Conservation (phyloP, 2,329 filamentous ascomycete species). For the Apiospora phragmitis region DNA sequence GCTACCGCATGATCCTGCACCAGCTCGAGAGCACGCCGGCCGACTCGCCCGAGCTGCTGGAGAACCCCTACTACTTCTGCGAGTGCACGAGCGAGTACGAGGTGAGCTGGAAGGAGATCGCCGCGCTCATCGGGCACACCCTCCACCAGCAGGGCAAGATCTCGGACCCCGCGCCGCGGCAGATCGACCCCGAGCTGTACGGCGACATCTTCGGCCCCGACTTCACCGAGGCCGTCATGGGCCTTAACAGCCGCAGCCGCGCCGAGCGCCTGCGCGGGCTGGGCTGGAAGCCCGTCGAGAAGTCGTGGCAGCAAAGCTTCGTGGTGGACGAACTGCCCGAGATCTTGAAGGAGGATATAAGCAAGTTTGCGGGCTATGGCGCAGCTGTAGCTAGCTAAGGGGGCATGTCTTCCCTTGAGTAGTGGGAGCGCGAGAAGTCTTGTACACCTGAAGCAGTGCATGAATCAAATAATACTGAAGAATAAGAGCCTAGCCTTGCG, state of each 20-base stretch:
- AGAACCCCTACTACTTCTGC: slow-evolving; percentile 52
- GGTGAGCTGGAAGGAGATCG: slow-evolving; percentile 42
- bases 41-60: slow-evolving; percentile 27
- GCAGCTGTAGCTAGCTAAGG: slow-evolving; percentile 17
- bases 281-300: slow-evolving; percentile 47
- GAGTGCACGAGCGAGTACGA: slow-evolving; percentile 42
- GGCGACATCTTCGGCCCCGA: slow-evolving; percentile 39
- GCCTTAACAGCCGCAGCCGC: slow-evolving; percentile 42
- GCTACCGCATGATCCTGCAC: slow-evolving; percentile 45
- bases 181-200: slow-evolving; percentile 37
- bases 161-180: slow-evolving; percentile 33
- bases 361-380: slow-evolving; percentile 20
- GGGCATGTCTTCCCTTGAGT: neutral
- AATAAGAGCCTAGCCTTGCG: neutral
- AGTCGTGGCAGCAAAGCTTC: slow-evolving; percentile 38
- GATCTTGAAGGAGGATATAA: slow-evolving; percentile 31
- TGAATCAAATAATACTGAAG: neutral
- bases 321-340: slow-evolving; percentile 43
- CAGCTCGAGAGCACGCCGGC: slow-evolving; percentile 38
- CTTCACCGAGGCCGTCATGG: slow-evolving; percentile 37
- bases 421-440: neutral
- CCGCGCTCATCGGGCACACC: slow-evolving; percentile 36
- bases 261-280: slow-evolving; percentile 43
- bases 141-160: slow-evolving; percentile 40
- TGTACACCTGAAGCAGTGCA: neutral